Conservation (phyloP, 306 rosid species). For the Citrullus mucosospermus region DNA sequence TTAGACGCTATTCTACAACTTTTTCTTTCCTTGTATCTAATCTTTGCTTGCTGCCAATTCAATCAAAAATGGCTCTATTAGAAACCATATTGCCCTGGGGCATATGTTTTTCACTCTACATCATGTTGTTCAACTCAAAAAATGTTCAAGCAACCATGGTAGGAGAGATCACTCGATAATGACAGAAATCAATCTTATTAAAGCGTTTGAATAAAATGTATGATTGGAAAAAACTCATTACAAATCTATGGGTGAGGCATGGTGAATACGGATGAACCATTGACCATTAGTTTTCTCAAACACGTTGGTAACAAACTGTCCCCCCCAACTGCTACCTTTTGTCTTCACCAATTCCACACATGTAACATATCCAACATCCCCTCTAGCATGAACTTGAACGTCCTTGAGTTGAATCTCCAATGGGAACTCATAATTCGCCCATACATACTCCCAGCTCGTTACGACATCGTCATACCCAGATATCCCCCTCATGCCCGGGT, state of each 20-base stretch:
- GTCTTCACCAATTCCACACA: constrained; percentile 87
- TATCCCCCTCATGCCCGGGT: constrained; percentile 75
- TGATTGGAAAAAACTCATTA: constrained; percentile 5
- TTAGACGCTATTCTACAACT: background rate
- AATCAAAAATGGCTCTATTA: too few relatives aligned
- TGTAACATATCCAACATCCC: constrained; percentile 69
- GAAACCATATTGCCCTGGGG: too few relatives aligned
- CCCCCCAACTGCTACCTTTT: constrained; percentile 86
- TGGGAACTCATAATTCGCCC: constrained; percentile 95
- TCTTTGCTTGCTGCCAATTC: background rate
- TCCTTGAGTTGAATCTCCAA: constrained; percentile 68
- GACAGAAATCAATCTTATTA: background rate
- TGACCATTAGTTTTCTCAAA: constrained; percentile 62
- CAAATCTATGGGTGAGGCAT: constrained; percentile 76
- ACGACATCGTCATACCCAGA: constrained; percentile 70
- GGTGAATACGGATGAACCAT: constrained; percentile 76
- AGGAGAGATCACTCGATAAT: too few relatives aligned
- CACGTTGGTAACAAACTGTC: constrained; percentile 76
- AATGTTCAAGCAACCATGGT: too few relatives aligned
- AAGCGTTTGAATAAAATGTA: background rate
- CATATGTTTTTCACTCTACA: too few relatives aligned
- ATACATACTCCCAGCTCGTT: constrained; percentile 84
- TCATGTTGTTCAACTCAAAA: too few relatives aligned
- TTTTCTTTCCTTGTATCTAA: background rate
- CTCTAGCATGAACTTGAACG: constrained; percentile 53